A percentile compares a stretch with the other conserved stretches of the same genome.
These are phyloP conservation scores for Vigna unguiculata DNA, from an alignment of 306 rosid species.

Conservation along the genomic window DNA sequence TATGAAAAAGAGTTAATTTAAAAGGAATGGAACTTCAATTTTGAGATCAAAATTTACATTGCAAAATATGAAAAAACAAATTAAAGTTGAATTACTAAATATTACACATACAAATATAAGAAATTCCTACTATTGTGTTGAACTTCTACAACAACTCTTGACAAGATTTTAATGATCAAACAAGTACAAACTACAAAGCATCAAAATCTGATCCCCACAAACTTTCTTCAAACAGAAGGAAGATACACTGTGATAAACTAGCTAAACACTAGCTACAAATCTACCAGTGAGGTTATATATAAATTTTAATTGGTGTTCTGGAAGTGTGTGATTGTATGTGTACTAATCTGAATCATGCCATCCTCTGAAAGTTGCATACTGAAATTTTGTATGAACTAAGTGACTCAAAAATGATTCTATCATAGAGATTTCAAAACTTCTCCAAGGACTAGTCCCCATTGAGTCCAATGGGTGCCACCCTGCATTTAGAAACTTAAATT, in stretches of 20 bases:
- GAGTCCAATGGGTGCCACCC: conserved; percentile 98
- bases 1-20: no score
- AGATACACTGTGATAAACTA: no score
- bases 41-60: no score
- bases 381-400: conserved; percentile 20
- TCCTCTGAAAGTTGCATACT: conserved; percentile 11
- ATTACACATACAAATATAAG: background rate
- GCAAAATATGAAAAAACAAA: background rate
- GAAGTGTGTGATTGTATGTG: conserved; percentile 23
- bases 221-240: conserved; percentile 1
- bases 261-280: conserved; percentile 1
- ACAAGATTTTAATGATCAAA: conserved; percentile 18
- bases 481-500: conserved; percentile 46
- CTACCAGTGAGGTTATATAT: background rate
- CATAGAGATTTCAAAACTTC: conserved; percentile 75
- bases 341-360: conserved; percentile 27
- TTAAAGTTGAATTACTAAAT: background rate
- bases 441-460: conserved; percentile 91
- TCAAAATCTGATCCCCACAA: conserved; percentile 12
- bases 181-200: background rate
- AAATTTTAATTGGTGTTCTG: background rate
- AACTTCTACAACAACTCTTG: background rate
- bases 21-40: no score
- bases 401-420: conserved; percentile 32
- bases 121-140: no score